Evolutionary conservation across 2,329 filamentous ascomycete species (phyloP).

Genomic region (Cryoendolithus antarcticus): DNA sequence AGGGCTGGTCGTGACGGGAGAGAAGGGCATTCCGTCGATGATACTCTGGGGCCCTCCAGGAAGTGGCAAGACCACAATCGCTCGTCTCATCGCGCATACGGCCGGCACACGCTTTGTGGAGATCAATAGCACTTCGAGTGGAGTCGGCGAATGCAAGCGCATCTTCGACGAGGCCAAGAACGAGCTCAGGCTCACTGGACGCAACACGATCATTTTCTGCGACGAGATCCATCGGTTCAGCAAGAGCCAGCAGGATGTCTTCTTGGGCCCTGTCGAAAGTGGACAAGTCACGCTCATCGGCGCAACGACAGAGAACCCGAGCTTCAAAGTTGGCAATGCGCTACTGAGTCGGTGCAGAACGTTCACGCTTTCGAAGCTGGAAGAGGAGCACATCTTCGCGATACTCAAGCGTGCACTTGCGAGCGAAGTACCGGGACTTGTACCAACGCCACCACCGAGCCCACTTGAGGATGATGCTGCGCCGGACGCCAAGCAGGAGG

Average conservation of each 20-base stretch:
- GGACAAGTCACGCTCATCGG: conserved; percentile 86
- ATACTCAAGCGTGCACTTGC: conserved; percentile 68
- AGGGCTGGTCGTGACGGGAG: conserved; percentile 60
- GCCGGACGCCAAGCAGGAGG: conserved; percentile 8
- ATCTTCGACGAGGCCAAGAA: conserved; percentile 74
- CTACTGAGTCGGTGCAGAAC: conserved; percentile 81
- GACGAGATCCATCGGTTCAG: conserved; percentile 92
- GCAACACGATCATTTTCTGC: conserved; percentile 92
- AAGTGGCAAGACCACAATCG: conserved; percentile 84
- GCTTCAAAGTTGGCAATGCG: conserved; percentile 81
- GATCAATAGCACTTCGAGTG: conserved; percentile 84
- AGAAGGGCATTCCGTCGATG: conserved; percentile 78
- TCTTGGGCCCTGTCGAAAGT: conserved; percentile 80
- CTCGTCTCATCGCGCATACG: conserved; percentile 71
- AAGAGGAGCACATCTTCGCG: conserved; percentile 54
- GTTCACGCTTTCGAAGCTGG: conserved; percentile 71
- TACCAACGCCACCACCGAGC: conserved; percentile 26
- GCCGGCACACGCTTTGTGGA: conserved; percentile 83
- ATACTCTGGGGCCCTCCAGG: conserved; percentile 80
- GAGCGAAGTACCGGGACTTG: conserved; percentile 37
- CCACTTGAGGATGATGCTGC: conserved; percentile 6
- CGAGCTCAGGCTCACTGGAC: conserved; percentile 67
- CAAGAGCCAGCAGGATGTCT: conserved; percentile 89
- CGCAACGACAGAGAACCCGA: conserved; percentile 93
- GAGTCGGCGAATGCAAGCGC: conserved; percentile 84